Conservation (phyloP, 1,284 basidiomycete genomes). For the Rhodotorula sp. region DNA sequence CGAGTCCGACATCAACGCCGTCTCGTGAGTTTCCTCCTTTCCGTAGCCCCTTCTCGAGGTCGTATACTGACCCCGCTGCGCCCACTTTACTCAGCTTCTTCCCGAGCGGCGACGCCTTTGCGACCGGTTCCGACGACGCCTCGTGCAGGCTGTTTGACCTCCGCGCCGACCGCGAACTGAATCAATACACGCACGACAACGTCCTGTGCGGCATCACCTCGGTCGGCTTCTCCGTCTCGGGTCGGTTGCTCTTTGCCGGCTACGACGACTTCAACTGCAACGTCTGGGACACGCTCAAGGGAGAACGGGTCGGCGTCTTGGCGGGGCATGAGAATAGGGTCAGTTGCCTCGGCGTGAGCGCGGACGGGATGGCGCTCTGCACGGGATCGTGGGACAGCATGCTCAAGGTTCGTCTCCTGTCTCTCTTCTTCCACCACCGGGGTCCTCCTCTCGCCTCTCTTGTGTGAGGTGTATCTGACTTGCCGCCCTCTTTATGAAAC, state of each 20-base stretch:
- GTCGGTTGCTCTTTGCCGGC: constrained; percentile 93
- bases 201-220: constrained; percentile 98
- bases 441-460: not conserved
- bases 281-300: constrained; percentile 98
- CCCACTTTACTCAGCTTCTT: constrained; percentile 68
- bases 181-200: constrained; percentile 96
- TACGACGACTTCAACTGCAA: constrained; percentile 99
- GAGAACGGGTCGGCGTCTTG: constrained; percentile 92
- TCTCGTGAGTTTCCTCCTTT: constrained; percentile 51
- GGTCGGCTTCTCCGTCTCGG: constrained; percentile 95
- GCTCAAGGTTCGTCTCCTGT: constrained; percentile 68
- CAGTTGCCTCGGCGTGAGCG: constrained; percentile 90
- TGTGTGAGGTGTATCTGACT: not conserved
- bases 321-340: constrained; percentile 98
- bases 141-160: constrained; percentile 98
- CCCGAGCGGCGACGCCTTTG: constrained; percentile 98
- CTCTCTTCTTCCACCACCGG: not conserved
- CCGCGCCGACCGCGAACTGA: constrained; percentile 92
- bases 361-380: constrained; percentile 95
- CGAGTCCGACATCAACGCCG: constrained; percentile 98
- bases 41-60: no score
- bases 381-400: constrained; percentile 98
- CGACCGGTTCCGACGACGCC: constrained; percentile 97
- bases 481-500: not conserved
- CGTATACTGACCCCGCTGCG: not conserved